Evolutionary conservation across 2,329 filamentous ascomycete genomes (phyloP).

Genomic region (Cytospora piceae): DNA sequence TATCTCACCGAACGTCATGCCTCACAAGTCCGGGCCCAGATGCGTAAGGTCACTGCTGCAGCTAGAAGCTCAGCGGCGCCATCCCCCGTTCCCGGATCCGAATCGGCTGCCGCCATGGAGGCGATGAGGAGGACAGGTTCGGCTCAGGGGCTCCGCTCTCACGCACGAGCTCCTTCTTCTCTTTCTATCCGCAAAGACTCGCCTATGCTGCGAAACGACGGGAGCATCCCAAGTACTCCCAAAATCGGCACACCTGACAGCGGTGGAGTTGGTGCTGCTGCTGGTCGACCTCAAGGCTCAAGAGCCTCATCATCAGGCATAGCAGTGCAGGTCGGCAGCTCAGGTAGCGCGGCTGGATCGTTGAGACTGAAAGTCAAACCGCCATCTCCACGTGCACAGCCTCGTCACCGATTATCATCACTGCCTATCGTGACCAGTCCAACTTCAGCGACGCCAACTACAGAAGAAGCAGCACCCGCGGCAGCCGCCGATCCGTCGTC

Average conservation of each 20-base stretch:
- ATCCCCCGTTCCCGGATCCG: slow-evolving; percentile 59
- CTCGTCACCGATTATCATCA: slow-evolving; percentile 49
- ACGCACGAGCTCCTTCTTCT: slow-evolving; percentile 54
- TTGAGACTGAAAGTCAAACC: slow-evolving; percentile 27
- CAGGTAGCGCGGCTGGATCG: slow-evolving; percentile 23
- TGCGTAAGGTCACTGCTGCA: slow-evolving; percentile 70
- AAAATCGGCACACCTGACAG: slow-evolving; percentile 37
- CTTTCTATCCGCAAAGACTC: slow-evolving; percentile 62
- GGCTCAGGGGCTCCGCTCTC: slow-evolving; percentile 35
- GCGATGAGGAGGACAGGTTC: slow-evolving; percentile 58
- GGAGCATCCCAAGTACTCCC: slow-evolving; percentile 48
- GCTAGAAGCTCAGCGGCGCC: slow-evolving; percentile 58
- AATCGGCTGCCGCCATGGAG: slow-evolving; percentile 45
- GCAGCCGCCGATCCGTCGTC: slow-evolving; percentile 43
- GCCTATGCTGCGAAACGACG: slow-evolving; percentile 55
- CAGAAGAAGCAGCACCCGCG: slow-evolving; percentile 33
- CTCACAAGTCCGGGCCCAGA: slow-evolving; percentile 86
- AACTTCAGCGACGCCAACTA: slow-evolving; percentile 34
- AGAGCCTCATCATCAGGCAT: slow-evolving; percentile 55
- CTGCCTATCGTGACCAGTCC: slow-evolving; percentile 42
- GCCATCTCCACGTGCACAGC: slow-evolving; percentile 37
- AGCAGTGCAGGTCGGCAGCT: slow-evolving; percentile 35
- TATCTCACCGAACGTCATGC: slow-evolving; percentile 92
- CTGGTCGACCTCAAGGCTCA: slow-evolving; percentile 50
- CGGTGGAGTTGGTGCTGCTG: slow-evolving; percentile 26